These are phyloP conservation scores for Carallia brachiata DNA, from an alignment of 345 rosid genomes.

Conservation along the genomic window DNA sequence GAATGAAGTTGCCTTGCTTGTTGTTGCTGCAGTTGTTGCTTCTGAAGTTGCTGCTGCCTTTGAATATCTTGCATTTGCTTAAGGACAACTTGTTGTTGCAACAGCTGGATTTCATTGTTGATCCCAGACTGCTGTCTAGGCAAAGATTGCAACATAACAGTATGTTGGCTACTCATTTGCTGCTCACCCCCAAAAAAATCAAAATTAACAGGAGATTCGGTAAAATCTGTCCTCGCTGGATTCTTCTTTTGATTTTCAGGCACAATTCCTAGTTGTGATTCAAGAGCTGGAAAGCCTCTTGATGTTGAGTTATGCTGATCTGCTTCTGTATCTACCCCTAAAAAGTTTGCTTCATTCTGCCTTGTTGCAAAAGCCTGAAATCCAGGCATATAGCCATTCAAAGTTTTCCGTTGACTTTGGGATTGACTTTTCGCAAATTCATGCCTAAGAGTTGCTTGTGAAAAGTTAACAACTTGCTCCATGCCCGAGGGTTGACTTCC, in stretches of 20 bases:
- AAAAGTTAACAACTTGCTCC: slow-evolving; percentile 53
- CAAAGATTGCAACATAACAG: slow-evolving; percentile 57
- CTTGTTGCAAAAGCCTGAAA: slow-evolving; percentile 43
- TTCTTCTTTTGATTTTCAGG: slow-evolving; percentile 47
- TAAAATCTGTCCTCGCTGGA: slow-evolving; percentile 44
- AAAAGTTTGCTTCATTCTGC: slow-evolving; percentile 56
- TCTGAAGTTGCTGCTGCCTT: slow-evolving; percentile 62
- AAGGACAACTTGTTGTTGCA: slow-evolving; percentile 68
- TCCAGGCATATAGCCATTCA: slow-evolving; percentile 70
- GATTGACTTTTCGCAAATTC: slow-evolving; percentile 54
- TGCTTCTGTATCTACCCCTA: slow-evolving; percentile 62
- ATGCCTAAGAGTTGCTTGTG: slow-evolving; percentile 49
- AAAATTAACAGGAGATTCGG: slow-evolving; percentile 65
- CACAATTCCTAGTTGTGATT: slow-evolving; percentile 45
- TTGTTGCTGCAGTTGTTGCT: slow-evolving; percentile 50
- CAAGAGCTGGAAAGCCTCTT: slow-evolving; percentile 47
- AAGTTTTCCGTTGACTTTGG: slow-evolving; percentile 50
- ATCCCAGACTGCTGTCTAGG: slow-evolving; percentile 70
- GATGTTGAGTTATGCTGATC: slow-evolving; percentile 45
- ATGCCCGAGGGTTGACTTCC: slow-evolving; percentile 48
- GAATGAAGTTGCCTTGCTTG: slow-evolving; percentile 55
- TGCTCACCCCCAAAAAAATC: slow-evolving; percentile 69
- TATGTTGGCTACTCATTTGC: slow-evolving; percentile 56
- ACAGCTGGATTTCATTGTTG: slow-evolving; percentile 64
- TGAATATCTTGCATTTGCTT: slow-evolving; percentile 81